Evolutionary conservation across 73 alveolate genomes (phyloP).

Genomic region (Halteria grandinella): DNA sequence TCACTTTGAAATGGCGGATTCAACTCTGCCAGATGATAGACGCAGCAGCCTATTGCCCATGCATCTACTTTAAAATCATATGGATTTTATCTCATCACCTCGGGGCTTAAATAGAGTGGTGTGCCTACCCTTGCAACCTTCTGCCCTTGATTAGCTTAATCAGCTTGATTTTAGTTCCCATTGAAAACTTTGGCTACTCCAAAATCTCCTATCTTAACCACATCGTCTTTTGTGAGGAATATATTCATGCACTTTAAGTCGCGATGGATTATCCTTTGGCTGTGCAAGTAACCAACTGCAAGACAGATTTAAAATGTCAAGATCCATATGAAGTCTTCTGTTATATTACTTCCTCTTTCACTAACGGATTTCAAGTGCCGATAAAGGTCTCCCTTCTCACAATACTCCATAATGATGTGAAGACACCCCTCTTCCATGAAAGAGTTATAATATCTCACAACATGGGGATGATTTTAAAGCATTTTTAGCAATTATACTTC

Average conservation of each 20-base stretch:
- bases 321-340: slow-evolving; percentile 85
- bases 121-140: slow-evolving; percentile 88
- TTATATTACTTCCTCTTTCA: slow-evolving; percentile 67
- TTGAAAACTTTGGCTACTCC: slow-evolving; percentile 79
- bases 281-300: slow-evolving; percentile 92
- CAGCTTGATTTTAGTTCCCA: slow-evolving; percentile 7
- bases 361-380: slow-evolving; percentile 60
- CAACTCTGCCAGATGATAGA: slow-evolving; percentile 78
- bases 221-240: slow-evolving; percentile 81
- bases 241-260: slow-evolving; percentile 91
- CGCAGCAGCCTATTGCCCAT: slow-evolving; percentile 93
- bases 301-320: slow-evolving; percentile 87
- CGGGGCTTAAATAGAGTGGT: slow-evolving; percentile 91
- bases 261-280: slow-evolving; percentile 87
- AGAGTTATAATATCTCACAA: slow-evolving; percentile 58
- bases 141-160: slow-evolving; percentile 26
- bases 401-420: slow-evolving; percentile 90
- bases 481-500: slow-evolving; percentile 80
- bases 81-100: slow-evolving; percentile 83
- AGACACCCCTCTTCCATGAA: slow-evolving; percentile 80
- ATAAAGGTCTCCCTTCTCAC: slow-evolving; percentile 89
- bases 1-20: slow-evolving; percentile 92
- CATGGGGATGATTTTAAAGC: slow-evolving; percentile 82
- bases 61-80: slow-evolving; percentile 89
- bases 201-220: slow-evolving; percentile 79